Percentiles rank a stretch among this genome's conserved stretches.
Evolutionary conservation across 768 basidiomycete genomes (phyloP).

Genomic region (Macrolepiota dolichaula): DNA sequence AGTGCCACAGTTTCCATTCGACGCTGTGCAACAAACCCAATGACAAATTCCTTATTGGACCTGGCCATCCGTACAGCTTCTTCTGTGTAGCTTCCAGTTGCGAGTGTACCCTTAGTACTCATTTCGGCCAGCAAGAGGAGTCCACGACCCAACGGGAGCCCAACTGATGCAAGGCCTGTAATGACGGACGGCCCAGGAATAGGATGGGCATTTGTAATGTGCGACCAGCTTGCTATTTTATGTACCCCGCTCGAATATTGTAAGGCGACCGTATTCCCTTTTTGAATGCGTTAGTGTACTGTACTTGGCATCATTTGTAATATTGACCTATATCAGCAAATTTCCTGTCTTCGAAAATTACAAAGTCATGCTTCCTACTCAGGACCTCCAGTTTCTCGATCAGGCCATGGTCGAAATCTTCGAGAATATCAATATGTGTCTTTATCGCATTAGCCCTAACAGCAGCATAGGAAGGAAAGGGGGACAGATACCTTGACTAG

Average conservation of each 20-base stretch:
- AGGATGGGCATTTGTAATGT: constrained; percentile 95
- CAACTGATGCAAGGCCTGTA: constrained; percentile 84
- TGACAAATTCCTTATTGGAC: constrained; percentile 77
- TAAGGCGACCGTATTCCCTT: constrained; percentile 93
- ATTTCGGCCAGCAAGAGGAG: constrained; percentile 94
- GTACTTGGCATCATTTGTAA: neutral
- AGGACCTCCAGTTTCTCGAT: constrained; percentile 68
- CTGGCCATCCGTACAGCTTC: constrained; percentile 88
- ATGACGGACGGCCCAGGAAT: constrained; percentile 96
- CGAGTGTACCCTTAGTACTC: constrained; percentile 87
- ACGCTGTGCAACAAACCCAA: constrained; percentile 92
- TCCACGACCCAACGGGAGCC: constrained; percentile 79
- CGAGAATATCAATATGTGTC: constrained; percentile 96
- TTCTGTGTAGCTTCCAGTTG: constrained; percentile 79
- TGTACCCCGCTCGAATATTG: constrained; percentile 94
- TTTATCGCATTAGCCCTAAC: constrained; percentile 35
- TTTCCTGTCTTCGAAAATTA: constrained; percentile 98
- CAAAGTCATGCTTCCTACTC: constrained; percentile 80
- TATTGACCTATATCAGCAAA: constrained; percentile 94
- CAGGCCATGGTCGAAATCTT: constrained; percentile 79
- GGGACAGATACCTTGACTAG: constrained; percentile 77
- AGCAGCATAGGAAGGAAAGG: neutral
- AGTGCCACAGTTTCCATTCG: constrained; percentile 72
- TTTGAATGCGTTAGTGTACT: constrained; percentile 5
- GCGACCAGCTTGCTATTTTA: constrained; percentile 93